Evolutionary conservation across 148 eudicot species (phyloP).

Genomic region (Agrostemma githago): DNA sequence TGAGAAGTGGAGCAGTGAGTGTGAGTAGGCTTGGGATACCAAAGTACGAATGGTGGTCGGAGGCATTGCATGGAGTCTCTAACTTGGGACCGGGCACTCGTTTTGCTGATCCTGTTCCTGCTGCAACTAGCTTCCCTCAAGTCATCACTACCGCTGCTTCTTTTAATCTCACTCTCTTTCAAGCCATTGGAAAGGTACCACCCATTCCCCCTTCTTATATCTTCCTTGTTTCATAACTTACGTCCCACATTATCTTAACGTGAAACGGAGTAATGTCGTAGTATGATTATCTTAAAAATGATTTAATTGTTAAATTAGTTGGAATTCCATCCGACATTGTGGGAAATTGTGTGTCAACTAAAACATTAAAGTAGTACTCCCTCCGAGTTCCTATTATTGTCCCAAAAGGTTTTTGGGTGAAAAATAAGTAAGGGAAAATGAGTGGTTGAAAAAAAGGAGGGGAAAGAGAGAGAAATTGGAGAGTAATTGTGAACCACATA

Average conservation of each 20-base stretch:
- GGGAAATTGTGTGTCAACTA: not conserved
- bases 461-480: no score
- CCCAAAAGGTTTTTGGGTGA: no score
- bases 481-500: no score
- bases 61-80: slow-evolving; percentile 72
- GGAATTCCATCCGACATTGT: not conserved
- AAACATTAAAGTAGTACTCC: no score
- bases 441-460: no score
- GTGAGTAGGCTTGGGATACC: slow-evolving; percentile 63
- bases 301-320: not conserved
- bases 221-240: not conserved
- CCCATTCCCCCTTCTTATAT: not conserved
- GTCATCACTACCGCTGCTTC: slow-evolving; percentile 71
- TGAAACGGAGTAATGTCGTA: no score
- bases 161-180: slow-evolving; percentile 55
- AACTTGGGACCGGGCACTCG: slow-evolving; percentile 55
- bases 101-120: slow-evolving; percentile 45
- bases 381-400: no score
- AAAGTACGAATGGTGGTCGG: slow-evolving; percentile 84
- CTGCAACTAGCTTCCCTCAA: slow-evolving; percentile 84
- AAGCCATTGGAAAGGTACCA: slow-evolving; percentile 67
- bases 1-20: slow-evolving; percentile 42
- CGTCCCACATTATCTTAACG: no score
- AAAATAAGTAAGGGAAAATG: no score
- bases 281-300: no score